phyloP scores from a whole-genome alignment of 768 basidiomycete species.

The Mycena leptocephala region DNA sequence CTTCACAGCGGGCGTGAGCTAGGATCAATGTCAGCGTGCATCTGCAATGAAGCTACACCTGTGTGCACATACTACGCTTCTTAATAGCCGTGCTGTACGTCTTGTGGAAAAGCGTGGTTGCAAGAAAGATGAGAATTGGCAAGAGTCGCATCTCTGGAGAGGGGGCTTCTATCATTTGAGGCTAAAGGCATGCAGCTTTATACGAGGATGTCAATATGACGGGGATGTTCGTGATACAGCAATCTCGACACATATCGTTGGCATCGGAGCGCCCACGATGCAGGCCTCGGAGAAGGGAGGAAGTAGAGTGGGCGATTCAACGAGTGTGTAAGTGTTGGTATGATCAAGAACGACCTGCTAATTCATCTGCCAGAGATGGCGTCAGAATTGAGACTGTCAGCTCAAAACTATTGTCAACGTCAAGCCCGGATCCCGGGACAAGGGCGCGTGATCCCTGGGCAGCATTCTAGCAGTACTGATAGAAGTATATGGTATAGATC shows the following conservation, averaged over 20 bases:
- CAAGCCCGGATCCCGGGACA: too few relatives aligned
- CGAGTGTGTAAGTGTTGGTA: neutral
- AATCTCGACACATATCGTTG: neutral
- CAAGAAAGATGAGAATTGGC: conserved; percentile 7
- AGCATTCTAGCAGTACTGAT: neutral
- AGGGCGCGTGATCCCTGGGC: neutral
- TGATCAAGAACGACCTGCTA: neutral
- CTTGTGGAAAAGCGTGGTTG: conserved; percentile 1
- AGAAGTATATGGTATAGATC: conserved; percentile 3
- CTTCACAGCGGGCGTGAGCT: conserved; percentile 8
- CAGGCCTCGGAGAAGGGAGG: neutral
- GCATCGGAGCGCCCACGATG: neutral
- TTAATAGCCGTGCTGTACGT: conserved; percentile 4
- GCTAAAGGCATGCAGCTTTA: conserved; percentile 9
- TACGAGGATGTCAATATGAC: neutral
- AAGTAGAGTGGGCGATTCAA: neutral
- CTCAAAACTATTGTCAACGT: conserved; percentile 4
- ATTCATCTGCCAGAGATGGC: neutral
- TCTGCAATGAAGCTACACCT: neutral
- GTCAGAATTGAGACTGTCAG: conserved; percentile 6
- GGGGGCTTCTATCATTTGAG: too few relatives aligned
- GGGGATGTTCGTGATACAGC: neutral
- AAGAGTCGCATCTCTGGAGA: conserved; percentile 11
- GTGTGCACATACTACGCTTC: too few relatives aligned
- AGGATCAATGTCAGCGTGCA: conserved; percentile 7